Percentiles rank a stretch among this genome's conserved stretches.
phyloP scores from a whole-genome alignment of 2,329 filamentous ascomycete species.

The Raffaelea deltoideospora region DNA sequence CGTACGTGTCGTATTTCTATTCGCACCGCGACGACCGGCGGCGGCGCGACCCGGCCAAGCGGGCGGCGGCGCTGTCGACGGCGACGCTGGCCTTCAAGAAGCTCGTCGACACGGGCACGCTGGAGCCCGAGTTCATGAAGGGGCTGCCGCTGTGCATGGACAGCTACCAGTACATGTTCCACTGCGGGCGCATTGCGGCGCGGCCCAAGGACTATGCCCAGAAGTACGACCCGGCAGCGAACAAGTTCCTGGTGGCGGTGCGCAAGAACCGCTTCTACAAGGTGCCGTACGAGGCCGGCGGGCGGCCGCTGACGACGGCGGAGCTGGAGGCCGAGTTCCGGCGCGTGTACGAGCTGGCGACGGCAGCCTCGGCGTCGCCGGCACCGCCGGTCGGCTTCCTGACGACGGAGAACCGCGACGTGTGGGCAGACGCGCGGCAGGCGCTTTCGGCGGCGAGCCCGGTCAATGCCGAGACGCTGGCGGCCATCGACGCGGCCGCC shows the following conservation, averaged over 20 bases:
- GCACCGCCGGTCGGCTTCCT: conserved; percentile 65
- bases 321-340: conserved; percentile 87
- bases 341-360: conserved; percentile 63
- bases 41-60: conserved; percentile 76
- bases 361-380: conserved; percentile 18
- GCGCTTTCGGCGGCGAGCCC: conserved; percentile 62
- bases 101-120: conserved; percentile 63
- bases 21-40: conserved; percentile 88
- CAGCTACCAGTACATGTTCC: conserved; percentile 99
- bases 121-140: conserved; percentile 99
- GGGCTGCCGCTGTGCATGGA: conserved; percentile 96
- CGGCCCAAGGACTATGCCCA: conserved; percentile 68
- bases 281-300: conserved; percentile 64
- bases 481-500: conserved; percentile 73
- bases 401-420: conserved; percentile 84
- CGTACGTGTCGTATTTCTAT: conserved; percentile 99
- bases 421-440: conserved; percentile 75
- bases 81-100: conserved; percentile 87
- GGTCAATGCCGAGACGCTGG: conserved; percentile 61
- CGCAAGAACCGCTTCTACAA: conserved; percentile 99
- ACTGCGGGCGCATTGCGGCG: conserved; percentile 71
- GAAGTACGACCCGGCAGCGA: conserved; percentile 54
- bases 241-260: conserved; percentile 80
- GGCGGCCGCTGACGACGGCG: conserved; percentile 70
- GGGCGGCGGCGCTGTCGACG: conserved; percentile 78